A percentile compares a stretch with the other conserved stretches of the same genome.
phyloP scores from a whole-genome alignment of 108 stramenopile genomes.

The Pseudonitzschia pungens region DNA sequence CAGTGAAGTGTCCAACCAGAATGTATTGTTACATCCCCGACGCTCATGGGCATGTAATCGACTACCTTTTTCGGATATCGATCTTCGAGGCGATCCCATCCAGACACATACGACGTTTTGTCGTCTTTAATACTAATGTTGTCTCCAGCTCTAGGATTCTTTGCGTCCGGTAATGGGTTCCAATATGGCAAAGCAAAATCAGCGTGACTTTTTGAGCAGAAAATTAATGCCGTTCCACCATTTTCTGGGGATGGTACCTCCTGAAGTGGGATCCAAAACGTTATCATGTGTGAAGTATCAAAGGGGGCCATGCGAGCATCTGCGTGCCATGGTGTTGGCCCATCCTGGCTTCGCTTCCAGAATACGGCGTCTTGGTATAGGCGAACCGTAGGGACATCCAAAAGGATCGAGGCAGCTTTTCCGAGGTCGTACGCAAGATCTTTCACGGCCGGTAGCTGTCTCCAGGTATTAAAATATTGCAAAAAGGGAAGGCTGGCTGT shows the following conservation, averaged over 20 bases:
- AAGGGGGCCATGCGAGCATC: slow-evolving; percentile 89
- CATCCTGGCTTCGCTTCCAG: slow-evolving; percentile 73
- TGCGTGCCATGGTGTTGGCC: slow-evolving; percentile 85
- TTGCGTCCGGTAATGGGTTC: slow-evolving; percentile 56
- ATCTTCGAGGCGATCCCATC: slow-evolving; percentile 60
- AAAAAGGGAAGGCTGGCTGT: slow-evolving; percentile 64
- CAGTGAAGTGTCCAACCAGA: slow-evolving; percentile 87
- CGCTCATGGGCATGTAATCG: slow-evolving; percentile 73
- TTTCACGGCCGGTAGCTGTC: slow-evolving; percentile 43
- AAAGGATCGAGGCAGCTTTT: slow-evolving; percentile 54
- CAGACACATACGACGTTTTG: not conserved
- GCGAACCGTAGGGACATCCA: slow-evolving; percentile 67
- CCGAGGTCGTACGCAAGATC: slow-evolving; percentile 45
- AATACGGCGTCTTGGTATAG: slow-evolving; percentile 87
- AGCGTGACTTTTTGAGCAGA: slow-evolving; percentile 70
- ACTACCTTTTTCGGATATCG: slow-evolving; percentile 46
- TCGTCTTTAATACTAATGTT: not conserved
- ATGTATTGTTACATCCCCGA: slow-evolving; percentile 81
- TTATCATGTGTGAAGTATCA: slow-evolving; percentile 80
- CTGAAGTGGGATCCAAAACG: slow-evolving; percentile 87
- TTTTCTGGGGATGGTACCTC: slow-evolving; percentile 43
- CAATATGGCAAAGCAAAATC: slow-evolving; percentile 87
- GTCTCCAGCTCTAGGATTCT: no score
- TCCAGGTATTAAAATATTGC: slow-evolving; percentile 86
- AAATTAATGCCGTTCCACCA: slow-evolving; percentile 64